Conservation (phyloP, 2,329 filamentous ascomycete genomes). For the Aureobasidium zeae region DNA sequence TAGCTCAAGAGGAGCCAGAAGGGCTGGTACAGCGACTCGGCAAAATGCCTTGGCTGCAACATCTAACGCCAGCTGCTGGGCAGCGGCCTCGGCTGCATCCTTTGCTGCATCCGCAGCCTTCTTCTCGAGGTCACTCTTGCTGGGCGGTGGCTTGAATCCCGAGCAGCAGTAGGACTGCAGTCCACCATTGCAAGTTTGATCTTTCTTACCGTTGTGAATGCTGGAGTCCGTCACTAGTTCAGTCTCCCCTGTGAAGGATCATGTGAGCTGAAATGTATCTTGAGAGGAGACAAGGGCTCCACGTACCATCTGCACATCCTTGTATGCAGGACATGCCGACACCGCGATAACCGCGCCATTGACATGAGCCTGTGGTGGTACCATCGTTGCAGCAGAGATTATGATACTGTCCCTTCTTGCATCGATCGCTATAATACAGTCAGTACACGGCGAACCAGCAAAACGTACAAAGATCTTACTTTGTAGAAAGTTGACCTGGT, state of each 20-base stretch:
- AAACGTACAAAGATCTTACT: no score
- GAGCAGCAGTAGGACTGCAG: constrained; percentile 21
- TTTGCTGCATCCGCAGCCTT: constrained; percentile 23
- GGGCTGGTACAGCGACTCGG: constrained; percentile 27
- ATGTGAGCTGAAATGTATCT: no score
- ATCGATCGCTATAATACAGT: no score
- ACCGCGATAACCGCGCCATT: constrained; percentile 26
- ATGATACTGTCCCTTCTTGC: constrained; percentile 22
- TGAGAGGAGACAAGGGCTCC: no score
- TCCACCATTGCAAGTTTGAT: constrained; percentile 26
- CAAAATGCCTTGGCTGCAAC: constrained; percentile 31
- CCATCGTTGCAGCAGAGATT: constrained; percentile 25
- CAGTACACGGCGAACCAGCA: no score
- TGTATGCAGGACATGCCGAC: constrained; percentile 24
- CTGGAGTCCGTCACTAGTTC: constrained; percentile 27
- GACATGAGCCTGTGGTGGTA: constrained; percentile 23
- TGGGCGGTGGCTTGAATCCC: constrained; percentile 26
- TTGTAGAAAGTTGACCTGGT: constrained; percentile 5
- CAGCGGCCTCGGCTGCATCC: constrained; percentile 22
- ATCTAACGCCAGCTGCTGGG: constrained; percentile 27
- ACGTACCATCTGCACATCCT: constrained; percentile 26
- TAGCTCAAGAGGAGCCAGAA: constrained; percentile 20
- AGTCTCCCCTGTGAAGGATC: no score
- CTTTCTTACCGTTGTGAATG: constrained; percentile 23
- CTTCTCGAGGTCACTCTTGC: constrained; percentile 18